These are phyloP conservation scores for Gomphus sp. DNA, from an alignment of 1,284 basidiomycete genomes.

Conservation along the genomic window DNA sequence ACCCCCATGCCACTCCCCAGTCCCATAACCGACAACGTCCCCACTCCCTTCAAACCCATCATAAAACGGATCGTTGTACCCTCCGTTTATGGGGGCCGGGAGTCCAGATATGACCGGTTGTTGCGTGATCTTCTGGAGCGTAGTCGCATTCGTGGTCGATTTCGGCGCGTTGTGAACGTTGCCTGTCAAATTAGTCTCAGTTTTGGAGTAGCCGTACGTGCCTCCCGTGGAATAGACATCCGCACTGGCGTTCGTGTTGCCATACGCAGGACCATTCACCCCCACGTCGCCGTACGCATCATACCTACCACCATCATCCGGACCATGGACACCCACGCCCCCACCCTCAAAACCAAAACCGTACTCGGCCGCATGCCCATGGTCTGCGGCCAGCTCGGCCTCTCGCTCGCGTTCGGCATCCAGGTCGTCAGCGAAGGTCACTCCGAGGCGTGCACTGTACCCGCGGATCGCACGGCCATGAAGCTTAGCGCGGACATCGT, in stretches of 20 bases:
- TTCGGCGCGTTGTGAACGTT: not conserved
- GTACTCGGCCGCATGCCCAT: not conserved
- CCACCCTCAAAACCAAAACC: not conserved
- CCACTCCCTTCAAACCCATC: not conserved
- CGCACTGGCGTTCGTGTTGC: not conserved
- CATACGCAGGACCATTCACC: not conserved
- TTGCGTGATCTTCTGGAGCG: not conserved
- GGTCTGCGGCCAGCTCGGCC: not conserved
- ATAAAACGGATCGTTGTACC: not conserved
- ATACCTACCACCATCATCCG: not conserved
- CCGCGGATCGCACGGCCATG: slow-evolving; percentile 72
- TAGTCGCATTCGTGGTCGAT: not conserved
- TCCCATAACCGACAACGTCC: not conserved
- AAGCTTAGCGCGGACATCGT: slow-evolving; percentile 61
- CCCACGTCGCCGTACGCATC: not conserved
- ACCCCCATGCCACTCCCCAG: not conserved
- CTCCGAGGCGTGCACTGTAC: slow-evolving; percentile 16
- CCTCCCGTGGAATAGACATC: not conserved
- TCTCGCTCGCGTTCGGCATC: not conserved
- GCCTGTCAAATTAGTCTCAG: not conserved
- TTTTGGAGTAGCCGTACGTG: not conserved
- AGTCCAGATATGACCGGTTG: not conserved
- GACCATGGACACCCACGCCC: not conserved
- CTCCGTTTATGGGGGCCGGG: not conserved
- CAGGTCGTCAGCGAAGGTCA: not conserved